Percentiles rank a stretch among this genome's conserved stretches.
Evolutionary conservation across 1,139 yeast genomes (phyloP).

Genomic region (Sugiyamaella xylanicola): DNA sequence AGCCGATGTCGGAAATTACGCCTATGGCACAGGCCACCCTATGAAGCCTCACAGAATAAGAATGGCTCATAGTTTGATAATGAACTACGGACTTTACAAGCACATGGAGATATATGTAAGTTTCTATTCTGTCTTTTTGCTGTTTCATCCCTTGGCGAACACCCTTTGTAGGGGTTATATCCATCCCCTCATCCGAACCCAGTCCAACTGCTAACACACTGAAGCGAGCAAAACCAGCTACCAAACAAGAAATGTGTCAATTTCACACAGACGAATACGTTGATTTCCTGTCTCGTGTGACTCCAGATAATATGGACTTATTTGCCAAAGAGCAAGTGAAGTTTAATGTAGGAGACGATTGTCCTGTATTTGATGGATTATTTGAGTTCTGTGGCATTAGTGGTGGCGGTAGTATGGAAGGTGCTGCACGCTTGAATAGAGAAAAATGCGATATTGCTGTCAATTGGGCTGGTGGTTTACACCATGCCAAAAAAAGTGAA

Average conservation of each 20-base stretch:
- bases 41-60: conserved; percentile 98
- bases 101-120: conserved; percentile 88
- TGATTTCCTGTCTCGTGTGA: conserved; percentile 87
- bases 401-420: conserved; percentile 98
- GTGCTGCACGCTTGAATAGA: conserved; percentile 87
- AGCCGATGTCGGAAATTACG: conserved; percentile 94
- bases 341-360: conserved; percentile 96
- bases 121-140: too few relatives aligned
- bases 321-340: conserved; percentile 91
- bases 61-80: conserved; percentile 95
- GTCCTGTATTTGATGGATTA: conserved; percentile 95
- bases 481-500: conserved; percentile 94
- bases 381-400: conserved; percentile 93
- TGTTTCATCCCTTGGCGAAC: too few relatives aligned
- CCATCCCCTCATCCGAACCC: too few relatives aligned
- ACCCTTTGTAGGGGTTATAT: too few relatives aligned
- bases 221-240: conserved; percentile 89
- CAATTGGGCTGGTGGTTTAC: conserved; percentile 96
- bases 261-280: conserved; percentile 97
- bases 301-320: conserved; percentile 91
- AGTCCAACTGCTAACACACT: too few relatives aligned
- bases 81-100: conserved; percentile 96
- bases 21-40: conserved; percentile 98
- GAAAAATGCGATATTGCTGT: conserved; percentile 96
- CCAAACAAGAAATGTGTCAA: conserved; percentile 98